A percentile compares a stretch with the other conserved stretches of the same genome.
These are phyloP conservation scores for Jackrogersella multiformis DNA, from an alignment of 495 filamentous ascomycete genomes.

Conservation along the genomic window DNA sequence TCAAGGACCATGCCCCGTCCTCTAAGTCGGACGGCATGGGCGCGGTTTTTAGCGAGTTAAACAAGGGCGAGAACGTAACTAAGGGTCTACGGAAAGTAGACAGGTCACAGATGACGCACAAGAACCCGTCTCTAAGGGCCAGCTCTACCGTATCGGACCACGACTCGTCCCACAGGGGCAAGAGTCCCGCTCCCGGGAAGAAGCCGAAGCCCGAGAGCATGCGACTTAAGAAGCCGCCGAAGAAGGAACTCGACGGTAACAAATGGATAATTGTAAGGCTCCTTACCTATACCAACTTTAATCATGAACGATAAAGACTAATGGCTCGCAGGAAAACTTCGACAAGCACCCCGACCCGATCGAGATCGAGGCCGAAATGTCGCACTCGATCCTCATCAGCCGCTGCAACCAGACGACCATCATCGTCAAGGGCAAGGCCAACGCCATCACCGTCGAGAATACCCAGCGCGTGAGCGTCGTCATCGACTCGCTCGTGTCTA, in stretches of 20 bases:
- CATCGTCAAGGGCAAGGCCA: conserved; percentile 89
- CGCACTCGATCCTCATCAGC: conserved; percentile 91
- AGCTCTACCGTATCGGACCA: conserved; percentile 72
- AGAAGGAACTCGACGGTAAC: conserved; percentile 91
- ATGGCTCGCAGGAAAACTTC: conserved; percentile 76
- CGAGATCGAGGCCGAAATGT: conserved; percentile 78
- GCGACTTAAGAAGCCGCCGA: conserved; percentile 90
- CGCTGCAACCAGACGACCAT: conserved; percentile 91
- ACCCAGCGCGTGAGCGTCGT: conserved; percentile 83
- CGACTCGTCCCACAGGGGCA: conserved; percentile 67
- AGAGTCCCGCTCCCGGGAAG: conserved; percentile 84
- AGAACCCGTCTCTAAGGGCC: conserved; percentile 90
- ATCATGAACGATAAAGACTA: conserved; percentile 7
- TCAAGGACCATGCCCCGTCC: conserved; percentile 52
- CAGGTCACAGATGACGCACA: conserved; percentile 95
- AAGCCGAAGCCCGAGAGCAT: conserved; percentile 96
- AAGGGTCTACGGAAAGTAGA: conserved; percentile 91
- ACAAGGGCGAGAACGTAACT: conserved; percentile 86
- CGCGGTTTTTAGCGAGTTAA: conserved; percentile 90
- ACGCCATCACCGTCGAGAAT: conserved; percentile 93
- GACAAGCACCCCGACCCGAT: conserved; percentile 77
- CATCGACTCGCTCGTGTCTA: conserved; percentile 87
- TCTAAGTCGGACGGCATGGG: conserved; percentile 60
- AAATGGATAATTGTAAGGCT: conserved; percentile 85
- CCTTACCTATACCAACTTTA: background rate